A percentile compares a stretch with the other conserved stretches of the same genome.
phyloP scores from a whole-genome alignment of 768 basidiomycete species.

The Chiua virens region DNA sequence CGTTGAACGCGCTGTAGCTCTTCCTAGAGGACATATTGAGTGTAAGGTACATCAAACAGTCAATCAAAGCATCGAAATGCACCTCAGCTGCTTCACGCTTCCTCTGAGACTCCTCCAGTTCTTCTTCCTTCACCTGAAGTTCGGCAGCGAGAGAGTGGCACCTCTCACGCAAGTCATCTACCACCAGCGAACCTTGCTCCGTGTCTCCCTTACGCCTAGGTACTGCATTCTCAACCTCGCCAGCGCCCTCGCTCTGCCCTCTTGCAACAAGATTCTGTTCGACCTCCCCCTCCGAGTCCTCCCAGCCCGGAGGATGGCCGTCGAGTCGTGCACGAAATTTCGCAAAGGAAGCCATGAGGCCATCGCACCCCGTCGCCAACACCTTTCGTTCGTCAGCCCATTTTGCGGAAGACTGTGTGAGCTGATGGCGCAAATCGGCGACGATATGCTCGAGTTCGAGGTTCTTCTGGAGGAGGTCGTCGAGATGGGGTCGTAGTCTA shows the following conservation, averaged over 20 bases:
- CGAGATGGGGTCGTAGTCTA: constrained; percentile 25
- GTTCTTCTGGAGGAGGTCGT: constrained; percentile 29
- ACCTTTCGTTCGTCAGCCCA: constrained; percentile 30
- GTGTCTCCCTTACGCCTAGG: constrained; percentile 2
- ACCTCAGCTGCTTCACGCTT: constrained; percentile 21
- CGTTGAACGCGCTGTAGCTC: constrained; percentile 16
- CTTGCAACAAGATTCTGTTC: constrained; percentile 21
- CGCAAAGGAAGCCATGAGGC: constrained; percentile 32
- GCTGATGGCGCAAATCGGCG: constrained; percentile 28
- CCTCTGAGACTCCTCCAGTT: constrained; percentile 16
- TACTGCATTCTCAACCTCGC: constrained; percentile 8
- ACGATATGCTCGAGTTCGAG: constrained; percentile 29
- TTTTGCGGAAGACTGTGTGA: constrained; percentile 29
- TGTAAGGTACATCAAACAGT: constrained; percentile 3
- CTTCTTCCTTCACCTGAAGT: constrained; percentile 19
- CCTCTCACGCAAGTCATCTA: constrained; percentile 9
- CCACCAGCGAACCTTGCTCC: constrained; percentile 3
- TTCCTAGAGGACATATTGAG: constrained; percentile 14
- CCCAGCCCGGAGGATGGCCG: constrained; percentile 19
- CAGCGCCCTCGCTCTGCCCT: constrained; percentile 14
- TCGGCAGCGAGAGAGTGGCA: constrained; percentile 18
- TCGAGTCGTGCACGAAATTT: constrained; percentile 29
- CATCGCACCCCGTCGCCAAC: constrained; percentile 20
- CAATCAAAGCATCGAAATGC: constrained; percentile 5
- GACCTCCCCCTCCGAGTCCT: constrained; percentile 25